Base-by-base conservation (phyloP, 2,329 filamentous ascomycete species). In the Alternaria rosae region DNA sequence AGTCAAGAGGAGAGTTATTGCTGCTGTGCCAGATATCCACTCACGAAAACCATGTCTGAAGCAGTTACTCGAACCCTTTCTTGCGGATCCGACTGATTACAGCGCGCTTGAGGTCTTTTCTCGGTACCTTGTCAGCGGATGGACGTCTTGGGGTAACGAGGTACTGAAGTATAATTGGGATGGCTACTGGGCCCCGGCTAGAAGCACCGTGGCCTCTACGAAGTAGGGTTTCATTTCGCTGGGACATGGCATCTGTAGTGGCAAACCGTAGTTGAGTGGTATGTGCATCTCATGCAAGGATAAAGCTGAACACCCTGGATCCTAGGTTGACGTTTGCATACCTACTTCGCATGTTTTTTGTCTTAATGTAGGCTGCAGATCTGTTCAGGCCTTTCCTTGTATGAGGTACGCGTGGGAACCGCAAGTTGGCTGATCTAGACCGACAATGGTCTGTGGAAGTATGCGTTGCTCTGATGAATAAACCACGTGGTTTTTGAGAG, bases 71-170 rank as follows among this genome's bases (percentile, higher is more conserved):
- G 83, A 86, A 56, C 79, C 83, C 5, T 70, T 88, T n/a, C 70
- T 92, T 26, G 81, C 82, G 3, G 64, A 75, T 17, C 66, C 71
- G 0, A 66, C 72, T 3, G 76, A 81, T 3, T 89, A 88, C 68
- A 72, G 75, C 15, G 91, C 86, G 3, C 80, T 94, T n/a, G 92
- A 95, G 78, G 82, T 94, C 2, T 95, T 94, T 80, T 90, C 91
- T 2, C 84, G 92, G 58, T 88, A 91, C 73, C 79, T 93, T 45
- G 92, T 91, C 2, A 85, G 87, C 8, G 90, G 90, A 0, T 94
- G 92, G 92, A 91, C 89, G 85, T 86, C 86, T 26, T 94, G 91
- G 91, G 92, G 92, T 4, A 85, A 93, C 68, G 89, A 94, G 70
- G 89, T 87, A 9, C 77, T 92, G 59, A 87, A 86, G 63, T 93